These are phyloP conservation scores for Cymbopogon citratus DNA, from an alignment of 176 grass and related monocot species.

Conservation along the genomic window DNA sequence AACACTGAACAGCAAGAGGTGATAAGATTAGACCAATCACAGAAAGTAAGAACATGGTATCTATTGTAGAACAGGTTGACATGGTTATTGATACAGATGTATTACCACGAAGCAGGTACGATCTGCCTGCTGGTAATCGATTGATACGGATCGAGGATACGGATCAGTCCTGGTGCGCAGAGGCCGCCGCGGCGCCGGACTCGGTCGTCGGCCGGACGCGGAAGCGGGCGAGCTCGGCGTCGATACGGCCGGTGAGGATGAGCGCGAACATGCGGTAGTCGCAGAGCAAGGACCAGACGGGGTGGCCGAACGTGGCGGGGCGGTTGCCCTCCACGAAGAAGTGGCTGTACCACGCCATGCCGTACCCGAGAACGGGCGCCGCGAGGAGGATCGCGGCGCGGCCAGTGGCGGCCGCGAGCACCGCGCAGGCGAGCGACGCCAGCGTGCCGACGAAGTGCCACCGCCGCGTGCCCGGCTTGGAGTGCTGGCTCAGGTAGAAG, in stretches of 20 bases:
- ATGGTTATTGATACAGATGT: neutral
- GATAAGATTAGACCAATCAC: neutral
- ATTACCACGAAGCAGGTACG: neutral
- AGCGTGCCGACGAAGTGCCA: constrained; percentile 80
- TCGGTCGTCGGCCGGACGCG: constrained; percentile 24
- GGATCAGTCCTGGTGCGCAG: constrained; percentile 18
- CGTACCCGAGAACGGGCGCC: constrained; percentile 50
- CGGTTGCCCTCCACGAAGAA: constrained; percentile 77
- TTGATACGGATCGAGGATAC: neutral
- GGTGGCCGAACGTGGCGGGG: constrained; percentile 67
- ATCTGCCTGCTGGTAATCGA: neutral
- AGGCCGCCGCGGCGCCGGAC: neutral
- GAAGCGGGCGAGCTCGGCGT: constrained; percentile 60
- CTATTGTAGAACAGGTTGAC: neutral
- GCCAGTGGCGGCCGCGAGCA: constrained; percentile 43
- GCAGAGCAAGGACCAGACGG: constrained; percentile 74
- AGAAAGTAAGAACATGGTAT: neutral
- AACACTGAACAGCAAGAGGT: neutral
- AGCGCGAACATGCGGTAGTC: constrained; percentile 68
- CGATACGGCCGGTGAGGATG: constrained; percentile 65
- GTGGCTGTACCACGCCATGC: constrained; percentile 91
- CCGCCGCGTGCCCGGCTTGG: constrained; percentile 56
- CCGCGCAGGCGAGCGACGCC: constrained; percentile 38
- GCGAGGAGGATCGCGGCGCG: constrained; percentile 35
- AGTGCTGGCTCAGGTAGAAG: constrained; percentile 86